These are phyloP conservation scores for Cornus florida DNA, from an alignment of 148 eudicot genomes.

Conservation along the genomic window DNA sequence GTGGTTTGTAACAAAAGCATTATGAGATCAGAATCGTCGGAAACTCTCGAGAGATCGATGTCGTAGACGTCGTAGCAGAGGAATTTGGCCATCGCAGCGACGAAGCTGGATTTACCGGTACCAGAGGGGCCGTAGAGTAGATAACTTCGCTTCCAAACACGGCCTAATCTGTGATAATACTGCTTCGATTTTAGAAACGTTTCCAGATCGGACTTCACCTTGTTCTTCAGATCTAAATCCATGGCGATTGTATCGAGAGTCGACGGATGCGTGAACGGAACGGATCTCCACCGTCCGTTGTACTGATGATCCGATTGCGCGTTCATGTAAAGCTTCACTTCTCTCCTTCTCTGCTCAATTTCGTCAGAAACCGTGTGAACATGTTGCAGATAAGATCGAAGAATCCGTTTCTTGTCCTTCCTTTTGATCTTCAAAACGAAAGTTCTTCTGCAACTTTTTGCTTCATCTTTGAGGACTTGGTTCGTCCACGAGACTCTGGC, in stretches of 20 bases:
- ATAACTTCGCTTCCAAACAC: constrained; percentile 87
- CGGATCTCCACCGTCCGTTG: constrained; percentile 54
- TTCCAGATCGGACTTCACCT: constrained; percentile 66
- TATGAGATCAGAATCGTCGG: constrained; percentile 63
- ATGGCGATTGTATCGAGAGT: constrained; percentile 69
- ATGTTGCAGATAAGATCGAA: constrained; percentile 71
- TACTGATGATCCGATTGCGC: not conserved
- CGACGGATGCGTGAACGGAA: constrained; percentile 74
- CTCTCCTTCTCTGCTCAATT: constrained; percentile 39
- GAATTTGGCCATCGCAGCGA: constrained; percentile 70
- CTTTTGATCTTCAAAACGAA: constrained; percentile 56
- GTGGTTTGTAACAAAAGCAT: constrained; percentile 52
- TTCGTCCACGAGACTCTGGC: constrained; percentile 59
- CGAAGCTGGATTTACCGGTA: constrained; percentile 89
- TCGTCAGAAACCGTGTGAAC: constrained; percentile 64
- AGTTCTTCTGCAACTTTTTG: constrained; percentile 1
- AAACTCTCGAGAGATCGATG: constrained; percentile 52
- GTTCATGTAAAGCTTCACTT: constrained; percentile 43
- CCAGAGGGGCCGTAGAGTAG: constrained; percentile 93
- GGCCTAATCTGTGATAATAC: constrained; percentile 75
- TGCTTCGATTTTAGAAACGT: constrained; percentile 61
- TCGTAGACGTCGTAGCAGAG: constrained; percentile 73
- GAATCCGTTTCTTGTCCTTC: constrained; percentile 70
- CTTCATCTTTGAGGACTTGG: constrained; percentile 17
- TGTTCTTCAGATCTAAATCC: constrained; percentile 65